These are phyloP conservation scores for Friedmanniomyces simplex DNA, from an alignment of 495 filamentous ascomycete genomes.

Conservation along the genomic window DNA sequence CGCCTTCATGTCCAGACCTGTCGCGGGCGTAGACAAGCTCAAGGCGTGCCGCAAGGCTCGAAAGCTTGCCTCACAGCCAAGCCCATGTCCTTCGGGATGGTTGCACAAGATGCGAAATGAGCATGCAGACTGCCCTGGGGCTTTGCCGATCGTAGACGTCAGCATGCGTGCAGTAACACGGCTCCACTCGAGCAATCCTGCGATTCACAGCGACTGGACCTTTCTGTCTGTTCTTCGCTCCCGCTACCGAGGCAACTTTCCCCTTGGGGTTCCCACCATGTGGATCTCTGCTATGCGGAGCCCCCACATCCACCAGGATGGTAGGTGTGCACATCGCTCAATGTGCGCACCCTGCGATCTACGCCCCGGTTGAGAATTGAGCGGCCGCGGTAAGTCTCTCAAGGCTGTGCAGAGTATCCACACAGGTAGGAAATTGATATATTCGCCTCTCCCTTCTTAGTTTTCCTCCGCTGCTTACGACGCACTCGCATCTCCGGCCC, in stretches of 20 bases:
- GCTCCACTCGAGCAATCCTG: not conserved
- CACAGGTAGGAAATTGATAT: too few species aligned
- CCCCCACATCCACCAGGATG: not conserved
- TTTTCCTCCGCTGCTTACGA: too few species aligned
- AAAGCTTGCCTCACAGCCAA: not conserved
- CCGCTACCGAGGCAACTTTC: not conserved
- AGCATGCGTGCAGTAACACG: not conserved
- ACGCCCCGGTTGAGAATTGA: not conserved
- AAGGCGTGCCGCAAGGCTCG: not conserved
- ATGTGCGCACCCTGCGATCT: not conserved
- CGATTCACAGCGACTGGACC: too few species aligned
- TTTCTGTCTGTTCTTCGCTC: too few species aligned
- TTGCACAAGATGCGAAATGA: not conserved
- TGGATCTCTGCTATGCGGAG: not conserved
- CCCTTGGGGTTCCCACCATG: not conserved
- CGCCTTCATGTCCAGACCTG: not conserved
- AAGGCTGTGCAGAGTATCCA: not conserved
- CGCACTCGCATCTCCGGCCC: too few species aligned
- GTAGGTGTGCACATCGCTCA: not conserved
- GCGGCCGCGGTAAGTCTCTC: not conserved
- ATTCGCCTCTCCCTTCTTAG: too few species aligned
- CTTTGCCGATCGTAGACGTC: not conserved
- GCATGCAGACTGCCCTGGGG: not conserved
- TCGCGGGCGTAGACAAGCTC: not conserved
- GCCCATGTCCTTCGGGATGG: too few species aligned